These are phyloP conservation scores for Exsudoporus floridanus DNA, from an alignment of 1,284 basidiomycete genomes.

Conservation along the genomic window DNA sequence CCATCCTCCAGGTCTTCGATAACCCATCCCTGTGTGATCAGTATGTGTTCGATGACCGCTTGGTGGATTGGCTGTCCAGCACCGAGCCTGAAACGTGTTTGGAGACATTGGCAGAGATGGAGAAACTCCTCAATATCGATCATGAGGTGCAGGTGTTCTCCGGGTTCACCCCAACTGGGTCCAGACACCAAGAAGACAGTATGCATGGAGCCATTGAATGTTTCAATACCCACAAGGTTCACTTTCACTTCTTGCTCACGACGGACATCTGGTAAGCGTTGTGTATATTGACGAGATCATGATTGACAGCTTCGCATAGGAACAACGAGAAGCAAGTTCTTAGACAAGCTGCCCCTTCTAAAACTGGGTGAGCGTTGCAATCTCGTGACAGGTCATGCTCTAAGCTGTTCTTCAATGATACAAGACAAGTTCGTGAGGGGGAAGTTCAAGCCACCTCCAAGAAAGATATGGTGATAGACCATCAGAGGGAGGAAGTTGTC, in stretches of 20 bases:
- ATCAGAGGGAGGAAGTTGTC: not conserved
- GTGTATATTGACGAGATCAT: not conserved
- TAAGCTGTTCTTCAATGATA: not conserved
- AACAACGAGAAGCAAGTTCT: not conserved
- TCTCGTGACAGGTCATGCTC: not conserved
- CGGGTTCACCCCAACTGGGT: not conserved
- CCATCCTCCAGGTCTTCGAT: constrained; percentile 3
- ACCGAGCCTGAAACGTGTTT: constrained; percentile 6
- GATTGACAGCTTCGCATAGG: not conserved
- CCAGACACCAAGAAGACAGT: not conserved
- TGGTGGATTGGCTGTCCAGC: constrained; percentile 9
- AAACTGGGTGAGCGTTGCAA: not conserved
- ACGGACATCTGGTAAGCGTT: constrained; percentile 10
- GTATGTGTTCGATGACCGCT: constrained; percentile 2
- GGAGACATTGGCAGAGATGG: not conserved
- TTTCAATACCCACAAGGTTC: not conserved
- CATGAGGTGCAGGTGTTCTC: not conserved
- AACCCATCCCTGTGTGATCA: not conserved
- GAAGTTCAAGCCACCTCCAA: not conserved
- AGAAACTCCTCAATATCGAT: not conserved
- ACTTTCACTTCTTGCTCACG: constrained; percentile 11
- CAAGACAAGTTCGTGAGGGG: not conserved
- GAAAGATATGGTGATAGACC: not conserved
- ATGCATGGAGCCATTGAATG: not conserved
- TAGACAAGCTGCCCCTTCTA: not conserved